A percentile compares a stretch with the other conserved stretches of the same genome.
phyloP scores from a whole-genome alignment of 352 stramenopile species.

The Pythium rhizo-oryzae region DNA sequence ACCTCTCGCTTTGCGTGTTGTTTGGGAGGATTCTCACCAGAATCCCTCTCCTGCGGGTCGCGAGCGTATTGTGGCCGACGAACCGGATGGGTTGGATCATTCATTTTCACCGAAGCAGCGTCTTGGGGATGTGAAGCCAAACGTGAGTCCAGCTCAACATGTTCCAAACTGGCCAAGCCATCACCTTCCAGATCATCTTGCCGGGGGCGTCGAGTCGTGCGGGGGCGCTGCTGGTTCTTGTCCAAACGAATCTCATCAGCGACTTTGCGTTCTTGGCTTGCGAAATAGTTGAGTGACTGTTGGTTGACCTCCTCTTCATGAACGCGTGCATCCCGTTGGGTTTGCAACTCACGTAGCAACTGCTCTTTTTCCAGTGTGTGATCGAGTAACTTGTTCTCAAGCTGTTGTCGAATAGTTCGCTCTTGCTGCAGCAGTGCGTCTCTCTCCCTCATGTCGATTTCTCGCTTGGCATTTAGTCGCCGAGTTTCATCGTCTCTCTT shows the following conservation, averaged over 20 bases:
- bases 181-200: neutral
- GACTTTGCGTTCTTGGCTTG: conserved; percentile 8
- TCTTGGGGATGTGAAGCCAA: neutral
- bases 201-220: neutral
- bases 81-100: neutral
- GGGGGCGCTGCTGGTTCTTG: neutral
- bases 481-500: conserved; percentile 68
- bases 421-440: conserved; percentile 53
- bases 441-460: conserved; percentile 46
- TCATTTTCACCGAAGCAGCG: neutral
- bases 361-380: conserved; percentile 33
- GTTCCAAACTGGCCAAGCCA: too few relatives aligned
- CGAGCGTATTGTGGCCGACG: neutral
- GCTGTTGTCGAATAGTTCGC: conserved; percentile 47
- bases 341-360: conserved; percentile 27
- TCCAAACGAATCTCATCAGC: neutral
- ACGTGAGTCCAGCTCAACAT: neutral
- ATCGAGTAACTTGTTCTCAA: conserved; percentile 29
- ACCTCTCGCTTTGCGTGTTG: neutral
- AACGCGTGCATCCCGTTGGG: conserved; percentile 20
- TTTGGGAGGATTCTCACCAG: neutral
- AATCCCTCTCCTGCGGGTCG: neutral
- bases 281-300: neutral
- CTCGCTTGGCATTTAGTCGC: conserved; percentile 33
- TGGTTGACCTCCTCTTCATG: conserved; percentile 12